phyloP scores from a whole-genome alignment of 1,284 basidiomycete species.

The Gomphus sp. region DNA sequence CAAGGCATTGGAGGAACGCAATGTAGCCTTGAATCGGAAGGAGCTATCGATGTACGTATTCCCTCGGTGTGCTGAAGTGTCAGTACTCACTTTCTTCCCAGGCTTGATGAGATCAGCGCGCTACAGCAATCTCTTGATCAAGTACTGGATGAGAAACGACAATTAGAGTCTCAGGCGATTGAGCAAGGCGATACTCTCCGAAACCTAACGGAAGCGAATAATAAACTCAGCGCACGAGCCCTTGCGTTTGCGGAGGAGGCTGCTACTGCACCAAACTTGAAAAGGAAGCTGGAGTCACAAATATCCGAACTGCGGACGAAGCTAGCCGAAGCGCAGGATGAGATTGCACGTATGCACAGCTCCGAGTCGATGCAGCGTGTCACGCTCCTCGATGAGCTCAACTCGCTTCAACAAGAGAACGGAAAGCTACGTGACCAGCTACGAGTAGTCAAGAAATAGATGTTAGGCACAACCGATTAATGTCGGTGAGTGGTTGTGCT shows the following conservation, averaged over 20 bases:
- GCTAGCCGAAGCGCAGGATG: slow-evolving; percentile 39
- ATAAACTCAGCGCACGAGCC: slow-evolving; percentile 60
- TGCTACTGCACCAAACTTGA: slow-evolving; percentile 48
- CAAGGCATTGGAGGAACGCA: slow-evolving; percentile 66
- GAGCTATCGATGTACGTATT: slow-evolving; percentile 46
- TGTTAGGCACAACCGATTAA: background rate
- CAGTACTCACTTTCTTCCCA: slow-evolving; percentile 21
- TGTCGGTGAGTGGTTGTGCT: background rate
- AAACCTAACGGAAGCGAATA: slow-evolving; percentile 71
- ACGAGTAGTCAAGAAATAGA: slow-evolving; percentile 23
- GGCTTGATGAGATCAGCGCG: slow-evolving; percentile 60
- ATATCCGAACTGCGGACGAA: slow-evolving; percentile 21
- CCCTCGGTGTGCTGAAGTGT: slow-evolving; percentile 4
- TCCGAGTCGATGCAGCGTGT: slow-evolving; percentile 64
- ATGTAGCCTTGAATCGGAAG: slow-evolving; percentile 40
- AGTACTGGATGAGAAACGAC: slow-evolving; percentile 50
- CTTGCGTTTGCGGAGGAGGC: slow-evolving; percentile 71
- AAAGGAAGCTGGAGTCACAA: slow-evolving; percentile 43
- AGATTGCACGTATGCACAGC: slow-evolving; percentile 41
- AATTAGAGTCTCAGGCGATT: slow-evolving; percentile 59
- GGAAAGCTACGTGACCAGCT: slow-evolving; percentile 57
- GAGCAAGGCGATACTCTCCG: slow-evolving; percentile 63
- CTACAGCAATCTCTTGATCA: slow-evolving; percentile 57
- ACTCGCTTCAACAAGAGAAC: slow-evolving; percentile 71
- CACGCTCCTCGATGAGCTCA: slow-evolving; percentile 69